Evolutionary conservation across 768 basidiomycete species (phyloP), one percentile per base, ranked within the genome.

Genomic region (Cyclocybe aegerita): DNA sequence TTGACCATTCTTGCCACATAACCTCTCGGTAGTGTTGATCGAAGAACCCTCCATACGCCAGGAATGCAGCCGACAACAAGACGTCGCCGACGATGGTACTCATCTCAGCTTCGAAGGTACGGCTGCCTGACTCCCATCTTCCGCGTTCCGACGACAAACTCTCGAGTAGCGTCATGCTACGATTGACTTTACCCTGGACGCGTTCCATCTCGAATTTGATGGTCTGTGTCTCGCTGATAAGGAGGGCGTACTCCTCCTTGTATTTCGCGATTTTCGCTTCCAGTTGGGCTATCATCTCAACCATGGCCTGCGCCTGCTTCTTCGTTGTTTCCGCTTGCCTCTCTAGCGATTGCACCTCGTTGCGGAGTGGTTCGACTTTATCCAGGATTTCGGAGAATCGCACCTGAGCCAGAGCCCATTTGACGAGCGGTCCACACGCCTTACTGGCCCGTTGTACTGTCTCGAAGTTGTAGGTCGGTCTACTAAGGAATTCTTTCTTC

Each of bases 201-300:
- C 90, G 86, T 60, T 96, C 93, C 97, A 99, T 98, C 71, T 98
- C 97, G 43, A 76, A 78, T 70, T 97, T 97, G 79, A 99, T 98
- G 4, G 94, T 86, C 65, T 98, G 93, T 0, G 92, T 95, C 68
- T 98, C 91, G 62, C 93, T 93, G 70, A 99, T 98, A 54, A 99
- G 83, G 9, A 90, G 76, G 1, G 97, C 97, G 60, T 99, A 99
- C 67, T 99, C 97, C 33, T 94, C 90, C 72, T 98, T 98, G 79
- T 98, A 98, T 48, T 76, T 82, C 17, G 81, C 87, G 60, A 98
- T 98, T 69, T 95, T 95, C 38, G 85, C 74, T 63, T 98, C 95
- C 36, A 98, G 81, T 65, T 97, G 93, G 10, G 85, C 78, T 43
- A 99, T 93, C 79, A 97, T 97, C 37, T 85, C 80, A 53, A 94